Conservation (phyloP, 805 yeast species). For the Suhomyces xylopsoci region DNA sequence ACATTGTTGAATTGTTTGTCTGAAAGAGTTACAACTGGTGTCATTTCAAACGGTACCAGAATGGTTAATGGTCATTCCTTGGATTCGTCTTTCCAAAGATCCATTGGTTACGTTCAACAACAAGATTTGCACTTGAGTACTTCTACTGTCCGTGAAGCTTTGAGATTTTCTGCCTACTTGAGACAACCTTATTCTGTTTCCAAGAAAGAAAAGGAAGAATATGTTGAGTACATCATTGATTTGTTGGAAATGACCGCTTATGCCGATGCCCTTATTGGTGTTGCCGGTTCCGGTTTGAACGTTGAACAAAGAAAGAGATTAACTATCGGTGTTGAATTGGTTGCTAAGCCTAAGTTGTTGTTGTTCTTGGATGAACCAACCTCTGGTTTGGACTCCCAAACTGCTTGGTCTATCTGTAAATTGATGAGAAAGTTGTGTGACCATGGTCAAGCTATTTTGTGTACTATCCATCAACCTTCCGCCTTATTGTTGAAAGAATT, state of each 20-base stretch:
- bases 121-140: slow-evolving; percentile 33
- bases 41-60: slow-evolving; percentile 32
- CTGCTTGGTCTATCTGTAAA: slow-evolving; percentile 42
- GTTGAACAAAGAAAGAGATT: slow-evolving; percentile 42
- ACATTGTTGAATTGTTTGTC: slow-evolving; percentile 42
- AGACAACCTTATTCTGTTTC: slow-evolving; percentile 24
- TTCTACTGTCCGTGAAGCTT: slow-evolving; percentile 30
- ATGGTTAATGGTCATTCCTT: slow-evolving; percentile 28
- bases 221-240: slow-evolving; percentile 24
- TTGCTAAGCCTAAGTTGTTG: slow-evolving; percentile 37
- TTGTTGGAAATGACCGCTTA: slow-evolving; percentile 24
- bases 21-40: slow-evolving; percentile 20
- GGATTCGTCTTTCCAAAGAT: slow-evolving; percentile 29
- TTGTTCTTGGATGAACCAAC: slow-evolving; percentile 44
- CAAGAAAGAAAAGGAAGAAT: slow-evolving; percentile 19
- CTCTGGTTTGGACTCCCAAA: slow-evolving; percentile 43
- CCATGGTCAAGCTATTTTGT: slow-evolving; percentile 40
- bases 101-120: slow-evolving; percentile 34
- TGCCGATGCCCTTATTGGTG: slow-evolving; percentile 33
- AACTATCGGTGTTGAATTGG: slow-evolving; percentile 42
- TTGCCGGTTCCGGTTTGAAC: slow-evolving; percentile 36
- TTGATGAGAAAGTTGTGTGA: slow-evolving; percentile 40
- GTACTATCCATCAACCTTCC: slow-evolving; percentile 83
- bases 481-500: slow-evolving; percentile 75
- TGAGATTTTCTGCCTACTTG: slow-evolving; percentile 24